Conservation (phyloP, 2,329 filamentous ascomycete species). For the Neodidymelliopsis sp. region DNA sequence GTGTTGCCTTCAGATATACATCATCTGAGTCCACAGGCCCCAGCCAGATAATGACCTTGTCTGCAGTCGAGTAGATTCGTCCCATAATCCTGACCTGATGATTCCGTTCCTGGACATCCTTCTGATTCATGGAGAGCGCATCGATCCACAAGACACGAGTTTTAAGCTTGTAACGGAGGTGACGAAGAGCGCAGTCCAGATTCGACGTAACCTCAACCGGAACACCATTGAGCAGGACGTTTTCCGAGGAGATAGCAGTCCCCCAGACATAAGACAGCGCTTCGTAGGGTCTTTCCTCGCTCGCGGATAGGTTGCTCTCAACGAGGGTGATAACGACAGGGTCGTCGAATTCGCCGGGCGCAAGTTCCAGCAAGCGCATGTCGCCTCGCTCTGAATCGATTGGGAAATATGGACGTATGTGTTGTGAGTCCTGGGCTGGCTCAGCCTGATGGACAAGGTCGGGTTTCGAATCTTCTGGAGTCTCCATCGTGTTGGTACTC, state of each 20-base stretch:
- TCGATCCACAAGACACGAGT: constrained; percentile 3
- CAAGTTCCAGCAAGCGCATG: constrained; percentile 1
- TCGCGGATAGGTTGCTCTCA: not conserved
- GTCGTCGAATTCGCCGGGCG: constrained; percentile 3
- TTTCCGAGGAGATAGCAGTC: not conserved
- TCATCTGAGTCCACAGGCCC: not conserved
- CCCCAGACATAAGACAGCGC: constrained; percentile 13
- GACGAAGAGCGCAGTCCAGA: not conserved
- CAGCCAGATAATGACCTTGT: constrained; percentile 6
- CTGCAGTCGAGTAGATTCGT: constrained; percentile 1
- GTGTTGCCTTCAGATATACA: not conserved
- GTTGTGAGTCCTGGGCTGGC: not conserved
- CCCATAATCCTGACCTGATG: constrained; percentile 12
- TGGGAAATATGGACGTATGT: not conserved
- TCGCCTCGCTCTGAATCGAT: not conserved
- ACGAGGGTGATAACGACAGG: not conserved
- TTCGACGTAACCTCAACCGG: not conserved
- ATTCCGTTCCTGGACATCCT: constrained; percentile 1
- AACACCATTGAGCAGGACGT: not conserved
- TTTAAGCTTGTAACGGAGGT: not conserved
- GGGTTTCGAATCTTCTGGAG: not conserved
- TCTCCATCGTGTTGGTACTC: too few relatives aligned
- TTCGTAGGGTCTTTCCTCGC: not conserved
- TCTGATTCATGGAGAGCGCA: constrained; percentile 12
- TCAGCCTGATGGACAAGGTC: too few relatives aligned